Percentiles rank a stretch among this genome's conserved stretches.
phyloP scores from a whole-genome alignment of 768 basidiomycete genomes.

The Erythrobasidium yunnanense region DNA sequence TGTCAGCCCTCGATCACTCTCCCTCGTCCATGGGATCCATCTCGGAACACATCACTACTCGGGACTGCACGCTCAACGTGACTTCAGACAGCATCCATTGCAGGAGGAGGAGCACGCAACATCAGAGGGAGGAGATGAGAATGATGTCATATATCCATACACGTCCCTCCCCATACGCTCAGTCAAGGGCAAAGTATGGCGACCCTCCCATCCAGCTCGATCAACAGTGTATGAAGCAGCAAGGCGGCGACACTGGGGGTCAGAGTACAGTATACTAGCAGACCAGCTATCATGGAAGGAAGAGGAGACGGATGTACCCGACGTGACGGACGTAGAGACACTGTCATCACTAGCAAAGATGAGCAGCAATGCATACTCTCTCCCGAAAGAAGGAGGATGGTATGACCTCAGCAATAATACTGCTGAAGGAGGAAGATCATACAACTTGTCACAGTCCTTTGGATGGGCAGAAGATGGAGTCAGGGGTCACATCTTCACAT shows the following conservation, averaged over 20 bases:
- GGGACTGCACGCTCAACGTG: neutral
- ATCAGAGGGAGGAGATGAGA: no score
- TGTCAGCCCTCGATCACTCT: conserved; percentile 9
- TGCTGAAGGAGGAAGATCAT: conserved; percentile 40
- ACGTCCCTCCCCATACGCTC: neutral
- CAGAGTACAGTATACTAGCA: neutral
- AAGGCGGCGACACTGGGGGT: neutral
- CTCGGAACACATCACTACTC: conserved; percentile 10
- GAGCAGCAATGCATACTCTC: conserved; percentile 69
- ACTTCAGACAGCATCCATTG: neutral
- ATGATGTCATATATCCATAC: neutral
- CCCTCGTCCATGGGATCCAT: conserved; percentile 2
- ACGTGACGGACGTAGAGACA: conserved; percentile 60
- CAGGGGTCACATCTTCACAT: conserved; percentile 83
- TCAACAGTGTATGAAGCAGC: conserved; percentile 24
- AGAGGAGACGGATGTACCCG: conserved; percentile 55
- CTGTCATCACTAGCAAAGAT: conserved; percentile 74
- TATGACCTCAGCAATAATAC: conserved; percentile 46
- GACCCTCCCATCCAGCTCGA: conserved; percentile 15
- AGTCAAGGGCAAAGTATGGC: neutral
- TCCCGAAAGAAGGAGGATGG: conserved; percentile 56
- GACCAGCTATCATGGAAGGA: conserved; percentile 10
- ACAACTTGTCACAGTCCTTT: conserved; percentile 58
- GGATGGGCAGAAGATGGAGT: conserved; percentile 93
- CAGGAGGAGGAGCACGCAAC: neutral